phyloP scores from a whole-genome alignment of 2,329 filamentous ascomycete genomes.

The Chaetomiaceae sp. region DNA sequence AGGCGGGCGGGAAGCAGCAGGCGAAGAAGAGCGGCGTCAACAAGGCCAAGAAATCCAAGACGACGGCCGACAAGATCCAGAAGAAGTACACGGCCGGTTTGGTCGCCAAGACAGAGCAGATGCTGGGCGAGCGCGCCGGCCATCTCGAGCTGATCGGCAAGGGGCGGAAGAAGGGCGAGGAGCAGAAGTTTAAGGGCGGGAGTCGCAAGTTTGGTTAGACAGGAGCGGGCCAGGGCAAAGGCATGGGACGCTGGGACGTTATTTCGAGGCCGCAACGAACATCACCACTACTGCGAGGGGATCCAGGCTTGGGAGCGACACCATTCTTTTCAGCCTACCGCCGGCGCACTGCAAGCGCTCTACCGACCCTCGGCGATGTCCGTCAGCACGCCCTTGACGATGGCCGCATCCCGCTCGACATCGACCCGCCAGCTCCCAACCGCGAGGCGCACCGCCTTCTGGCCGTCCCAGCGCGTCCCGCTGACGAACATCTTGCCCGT shows the following conservation, averaged over 20 bases:
- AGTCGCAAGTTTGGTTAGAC: conserved; percentile 50
- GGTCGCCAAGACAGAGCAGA: conserved; percentile 48
- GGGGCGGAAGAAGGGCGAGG: conserved; percentile 41
- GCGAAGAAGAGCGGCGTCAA: conserved; percentile 36
- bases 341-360: too few species aligned
- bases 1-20: conserved; percentile 19
- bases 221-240: not conserved
- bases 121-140: conserved; percentile 53
- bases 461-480: conserved; percentile 70
- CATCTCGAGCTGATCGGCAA: conserved; percentile 55
- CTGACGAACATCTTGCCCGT: conserved; percentile 74
- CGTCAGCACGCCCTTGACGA: conserved; percentile 53
- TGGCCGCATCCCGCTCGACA: conserved; percentile 55
- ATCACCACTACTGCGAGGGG: too few species aligned
- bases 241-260: not conserved
- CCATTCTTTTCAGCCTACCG: too few species aligned
- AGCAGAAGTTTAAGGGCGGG: conserved; percentile 37
- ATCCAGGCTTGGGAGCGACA: too few species aligned
- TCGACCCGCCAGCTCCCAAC: conserved; percentile 80
- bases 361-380: conserved; percentile 11
- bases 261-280: not conserved
- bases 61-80: conserved; percentile 45
- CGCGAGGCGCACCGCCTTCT: conserved; percentile 72
- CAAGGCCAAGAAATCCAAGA: conserved; percentile 43
- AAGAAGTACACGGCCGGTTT: conserved; percentile 51